phyloP scores from a whole-genome alignment of 257 asterid genomes.

The Buddleja alternifolia region DNA sequence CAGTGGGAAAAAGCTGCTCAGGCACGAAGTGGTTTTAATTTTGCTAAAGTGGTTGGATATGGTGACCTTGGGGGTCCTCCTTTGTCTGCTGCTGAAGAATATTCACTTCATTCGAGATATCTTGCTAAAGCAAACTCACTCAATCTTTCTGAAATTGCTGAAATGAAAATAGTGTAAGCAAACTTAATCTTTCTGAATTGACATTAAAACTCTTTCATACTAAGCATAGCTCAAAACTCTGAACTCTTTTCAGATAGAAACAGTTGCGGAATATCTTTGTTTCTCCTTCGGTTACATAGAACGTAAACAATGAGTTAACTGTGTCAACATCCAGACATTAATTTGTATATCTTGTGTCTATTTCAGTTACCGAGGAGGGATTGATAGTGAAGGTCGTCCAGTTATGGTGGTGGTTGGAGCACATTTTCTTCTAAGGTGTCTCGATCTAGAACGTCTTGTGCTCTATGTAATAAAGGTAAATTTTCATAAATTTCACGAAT shows the following conservation, averaged over 20 bases:
- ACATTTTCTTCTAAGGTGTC: too few relatives aligned
- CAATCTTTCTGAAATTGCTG: constrained; percentile 73
- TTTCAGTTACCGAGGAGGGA: too few relatives aligned
- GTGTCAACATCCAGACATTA: too few relatives aligned
- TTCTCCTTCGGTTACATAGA: too few relatives aligned
- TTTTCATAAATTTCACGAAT: too few relatives aligned
- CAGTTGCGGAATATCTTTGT: neutral
- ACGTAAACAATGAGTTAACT: too few relatives aligned
- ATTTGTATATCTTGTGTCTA: too few relatives aligned
- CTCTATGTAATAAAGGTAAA: too few relatives aligned
- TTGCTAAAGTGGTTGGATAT: constrained; percentile 67
- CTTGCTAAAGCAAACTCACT: constrained; percentile 76
- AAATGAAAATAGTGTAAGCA: constrained; percentile 82
- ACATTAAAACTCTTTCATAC: neutral
- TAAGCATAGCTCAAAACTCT: neutral
- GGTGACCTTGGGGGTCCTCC: constrained; percentile 78
- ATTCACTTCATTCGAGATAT: constrained; percentile 80
- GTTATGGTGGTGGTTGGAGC: too few relatives aligned
- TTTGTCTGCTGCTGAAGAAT: constrained; percentile 74
- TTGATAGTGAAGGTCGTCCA: too few relatives aligned
- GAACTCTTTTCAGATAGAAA: neutral
- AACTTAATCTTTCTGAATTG: constrained; percentile 22
- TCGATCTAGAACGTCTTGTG: too few relatives aligned
- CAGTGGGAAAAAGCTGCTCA: constrained; percentile 78
- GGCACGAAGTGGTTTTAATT: constrained; percentile 63